phyloP scores from a whole-genome alignment of 169 alveolate genomes.

The Plasmodium adleri region DNA sequence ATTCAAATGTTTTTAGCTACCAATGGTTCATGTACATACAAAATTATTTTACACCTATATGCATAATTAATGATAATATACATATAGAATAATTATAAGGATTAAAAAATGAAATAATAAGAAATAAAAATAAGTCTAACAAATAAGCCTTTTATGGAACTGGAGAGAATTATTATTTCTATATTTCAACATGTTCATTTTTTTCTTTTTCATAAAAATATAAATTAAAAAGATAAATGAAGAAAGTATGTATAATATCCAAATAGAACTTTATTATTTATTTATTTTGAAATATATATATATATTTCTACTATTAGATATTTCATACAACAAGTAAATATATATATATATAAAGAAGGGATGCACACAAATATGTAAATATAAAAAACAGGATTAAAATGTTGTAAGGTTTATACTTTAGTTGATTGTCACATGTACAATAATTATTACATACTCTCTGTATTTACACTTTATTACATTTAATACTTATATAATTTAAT shows the following conservation, averaged over 20 bases:
- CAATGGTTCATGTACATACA: too few species aligned
- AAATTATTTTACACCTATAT: constrained; percentile 54
- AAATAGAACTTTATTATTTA: neutral
- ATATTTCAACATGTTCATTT: constrained; percentile 10
- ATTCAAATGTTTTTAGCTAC: neutral
- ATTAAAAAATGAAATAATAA: neutral
- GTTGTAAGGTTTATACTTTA: too few species aligned
- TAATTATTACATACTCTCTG: constrained; percentile 53
- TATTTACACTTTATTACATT: constrained; percentile 49
- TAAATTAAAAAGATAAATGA: constrained; percentile 36
- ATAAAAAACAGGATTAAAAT: neutral
- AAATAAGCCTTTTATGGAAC: neutral
- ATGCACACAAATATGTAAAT: constrained; percentile 5
- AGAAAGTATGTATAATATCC: neutral
- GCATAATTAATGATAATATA: constrained; percentile 42
- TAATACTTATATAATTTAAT: neutral
- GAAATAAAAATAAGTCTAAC: constrained; percentile 1
- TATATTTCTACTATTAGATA: neutral
- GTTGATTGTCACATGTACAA: too few species aligned
- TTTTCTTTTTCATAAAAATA: constrained; percentile 10
- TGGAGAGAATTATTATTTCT: constrained; percentile 51
- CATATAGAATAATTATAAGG: too few species aligned
- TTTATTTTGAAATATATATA: neutral
- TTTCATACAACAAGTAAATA: neutral
- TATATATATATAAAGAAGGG: neutral